Base-by-base conservation (phyloP, 2,329 filamentous ascomycete species). In the Neopestalotiopsis sp. region DNA sequence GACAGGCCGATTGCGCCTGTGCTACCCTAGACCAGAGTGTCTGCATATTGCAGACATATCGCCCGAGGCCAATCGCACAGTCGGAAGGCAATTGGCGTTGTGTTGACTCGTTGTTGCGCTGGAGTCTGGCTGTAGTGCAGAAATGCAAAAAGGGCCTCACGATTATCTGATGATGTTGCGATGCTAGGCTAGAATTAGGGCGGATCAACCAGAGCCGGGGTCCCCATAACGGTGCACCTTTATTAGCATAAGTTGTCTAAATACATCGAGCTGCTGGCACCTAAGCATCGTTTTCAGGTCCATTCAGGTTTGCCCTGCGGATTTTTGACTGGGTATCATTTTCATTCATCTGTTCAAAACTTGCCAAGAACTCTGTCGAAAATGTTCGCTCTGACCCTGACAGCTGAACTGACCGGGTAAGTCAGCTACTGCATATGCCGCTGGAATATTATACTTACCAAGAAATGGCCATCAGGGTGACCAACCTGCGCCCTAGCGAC, bases 401-500 rank as follows among this genome's bases (percentile, higher is more conserved):
- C 86, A 42, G 92, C 92, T 4, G 92, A 94, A 76, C 80, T 94
- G 70, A 84, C 85, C 69, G 92, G 92, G 92, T 93, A 84, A 71
- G 84, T 78, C 4, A 49, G 61, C 20, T 49, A 14, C 65, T 32
- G 10, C 28, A 17, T 12, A 49, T 20, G 28, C 45, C 32, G 63
- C 52, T 38, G 7, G 52, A 28, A 58, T 38, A 38, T 17, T n/a
- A 4, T 32, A 34, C 24, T 57, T n/a, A 45, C 34, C 24, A 52
- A 45, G 24, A 28, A n/a, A 60, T 65, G 72, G 58, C 70, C 69
- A 67, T 69, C 75, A 98, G 96, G 60, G 94, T 99, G 70, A 98
- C 94, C 70, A 92, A 96, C 76, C 90, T 99, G 74, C 91, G 91
- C 68, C 96, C 96, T 7, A 86, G 91, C 74, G 96, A 99, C 80